These are phyloP conservation scores for Cordyceps sp. DNA, from an alignment of 2,329 filamentous ascomycete genomes.

Conservation along the genomic window DNA sequence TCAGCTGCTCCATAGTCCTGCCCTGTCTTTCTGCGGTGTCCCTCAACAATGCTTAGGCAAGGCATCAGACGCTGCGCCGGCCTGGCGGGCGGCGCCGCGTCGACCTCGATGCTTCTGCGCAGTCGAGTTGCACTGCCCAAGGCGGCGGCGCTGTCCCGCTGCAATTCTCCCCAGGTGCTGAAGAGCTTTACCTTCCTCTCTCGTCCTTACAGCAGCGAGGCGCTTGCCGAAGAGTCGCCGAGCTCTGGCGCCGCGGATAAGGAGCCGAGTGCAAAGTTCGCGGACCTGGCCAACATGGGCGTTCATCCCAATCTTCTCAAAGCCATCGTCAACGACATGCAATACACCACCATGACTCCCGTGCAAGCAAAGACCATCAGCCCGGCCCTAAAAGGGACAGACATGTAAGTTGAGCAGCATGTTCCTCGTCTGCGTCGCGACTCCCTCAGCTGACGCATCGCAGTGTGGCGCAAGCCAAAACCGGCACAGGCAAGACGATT, in stretches of 20 bases:
- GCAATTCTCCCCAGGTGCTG: slow-evolving; percentile 6
- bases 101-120: slow-evolving; percentile 13
- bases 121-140: slow-evolving; percentile 10
- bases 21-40: neutral
- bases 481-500: slow-evolving; percentile 90
- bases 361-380: slow-evolving; percentile 78
- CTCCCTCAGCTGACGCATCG: slow-evolving; percentile 6
- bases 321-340: slow-evolving; percentile 56
- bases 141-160: slow-evolving; percentile 7
- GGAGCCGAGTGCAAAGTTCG: no score
- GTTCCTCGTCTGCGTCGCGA: neutral
- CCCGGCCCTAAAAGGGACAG: slow-evolving; percentile 60
- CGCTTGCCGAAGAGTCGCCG: slow-evolving; percentile 13
- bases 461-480: slow-evolving; percentile 85
- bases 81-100: slow-evolving; percentile 15
- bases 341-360: slow-evolving; percentile 75
- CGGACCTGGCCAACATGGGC: slow-evolving; percentile 24
- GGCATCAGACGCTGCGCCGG: slow-evolving; percentile 22
- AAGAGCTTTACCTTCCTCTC: slow-evolving; percentile 6
- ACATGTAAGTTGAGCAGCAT: slow-evolving; percentile 53
- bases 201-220: slow-evolving; percentile 23
- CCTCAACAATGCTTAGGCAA: slow-evolving; percentile 16
- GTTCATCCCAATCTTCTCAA: slow-evolving; percentile 50
- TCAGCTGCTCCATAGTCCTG: no score
- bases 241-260: no score